Conservation (phyloP, 2,329 filamentous ascomycete genomes). For the Xylaria sp. region DNA sequence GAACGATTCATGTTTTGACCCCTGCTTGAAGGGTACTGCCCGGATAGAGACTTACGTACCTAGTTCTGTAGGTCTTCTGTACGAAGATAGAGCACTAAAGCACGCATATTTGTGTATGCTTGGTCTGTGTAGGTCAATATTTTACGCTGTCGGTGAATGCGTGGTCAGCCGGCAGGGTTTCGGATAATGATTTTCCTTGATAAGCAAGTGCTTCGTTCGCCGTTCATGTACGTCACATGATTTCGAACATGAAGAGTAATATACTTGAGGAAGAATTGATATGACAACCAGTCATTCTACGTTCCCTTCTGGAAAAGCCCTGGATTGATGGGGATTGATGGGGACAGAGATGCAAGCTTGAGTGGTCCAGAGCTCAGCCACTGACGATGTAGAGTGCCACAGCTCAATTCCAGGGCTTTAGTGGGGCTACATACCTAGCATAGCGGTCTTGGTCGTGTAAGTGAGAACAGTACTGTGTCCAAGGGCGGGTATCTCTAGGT, state of each 20-base stretch:
- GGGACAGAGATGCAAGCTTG: slow-evolving; percentile 1
- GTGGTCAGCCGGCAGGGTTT: background rate
- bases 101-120: background rate
- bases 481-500: background rate
- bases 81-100: slow-evolving; percentile 5
- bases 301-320: background rate
- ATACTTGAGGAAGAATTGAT: background rate
- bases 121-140: background rate
- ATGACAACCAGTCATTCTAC: slow-evolving; percentile 6
- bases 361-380: slow-evolving; percentile 29
- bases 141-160: background rate
- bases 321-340: slow-evolving; percentile 5
- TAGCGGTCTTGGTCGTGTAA: background rate
- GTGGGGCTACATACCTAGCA: slow-evolving; percentile 2
- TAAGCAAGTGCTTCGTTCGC: background rate
- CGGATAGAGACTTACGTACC: background rate
- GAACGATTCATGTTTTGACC: slow-evolving; percentile 21
- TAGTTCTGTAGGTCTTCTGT: background rate
- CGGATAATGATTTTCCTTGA: background rate
- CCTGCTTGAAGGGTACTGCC: background rate
- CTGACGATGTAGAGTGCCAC: slow-evolving; percentile 28
- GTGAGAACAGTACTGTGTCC: background rate
- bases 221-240: slow-evolving; percentile 32
- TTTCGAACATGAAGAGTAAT: slow-evolving; percentile 5
- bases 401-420: background rate